A percentile compares a stretch with the other conserved stretches of the same genome.
Evolutionary conservation across 2,329 filamentous ascomycete genomes (phyloP).

Genomic region (Nothomitra cinnamomea): DNA sequence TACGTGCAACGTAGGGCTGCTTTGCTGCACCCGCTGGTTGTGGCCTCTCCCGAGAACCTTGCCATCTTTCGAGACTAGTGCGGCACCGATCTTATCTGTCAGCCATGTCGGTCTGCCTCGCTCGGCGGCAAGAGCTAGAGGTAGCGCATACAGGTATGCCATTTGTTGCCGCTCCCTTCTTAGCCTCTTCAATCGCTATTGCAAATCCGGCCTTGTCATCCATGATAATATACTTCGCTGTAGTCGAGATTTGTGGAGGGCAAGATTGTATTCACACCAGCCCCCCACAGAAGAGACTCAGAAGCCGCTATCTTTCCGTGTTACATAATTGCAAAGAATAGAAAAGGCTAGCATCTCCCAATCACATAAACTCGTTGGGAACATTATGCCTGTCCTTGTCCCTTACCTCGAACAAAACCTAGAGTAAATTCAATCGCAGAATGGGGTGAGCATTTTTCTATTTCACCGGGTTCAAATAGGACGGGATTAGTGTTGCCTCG

Average conservation of each 20-base stretch:
- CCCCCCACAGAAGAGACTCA: too few relatives aligned
- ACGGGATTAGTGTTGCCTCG: too few relatives aligned
- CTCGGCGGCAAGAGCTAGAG: neutral
- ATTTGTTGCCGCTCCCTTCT: conserved; percentile 35
- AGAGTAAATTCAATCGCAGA: too few relatives aligned
- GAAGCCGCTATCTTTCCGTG: too few relatives aligned
- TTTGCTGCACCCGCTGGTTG: conserved; percentile 60
- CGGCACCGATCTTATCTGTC: conserved; percentile 30
- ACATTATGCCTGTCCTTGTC: too few relatives aligned
- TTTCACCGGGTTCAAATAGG: too few relatives aligned
- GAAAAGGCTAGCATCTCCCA: too few relatives aligned
- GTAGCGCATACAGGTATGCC: conserved; percentile 30
- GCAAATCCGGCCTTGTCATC: conserved; percentile 34
- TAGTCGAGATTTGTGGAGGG: neutral
- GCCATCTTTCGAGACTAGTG: conserved; percentile 50
- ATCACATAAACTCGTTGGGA: too few relatives aligned
- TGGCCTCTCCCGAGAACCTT: conserved; percentile 54
- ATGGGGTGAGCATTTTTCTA: too few relatives aligned
- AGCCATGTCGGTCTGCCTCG: neutral
- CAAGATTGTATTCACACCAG: neutral
- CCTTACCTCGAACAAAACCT: too few relatives aligned
- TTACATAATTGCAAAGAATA: too few relatives aligned
- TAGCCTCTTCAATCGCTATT: conserved; percentile 39
- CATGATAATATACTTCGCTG: conserved; percentile 6
- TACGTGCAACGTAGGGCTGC: conserved; percentile 55